phyloP scores from a whole-genome alignment of 306 rosid species.

The Crataegus laevigata region DNA sequence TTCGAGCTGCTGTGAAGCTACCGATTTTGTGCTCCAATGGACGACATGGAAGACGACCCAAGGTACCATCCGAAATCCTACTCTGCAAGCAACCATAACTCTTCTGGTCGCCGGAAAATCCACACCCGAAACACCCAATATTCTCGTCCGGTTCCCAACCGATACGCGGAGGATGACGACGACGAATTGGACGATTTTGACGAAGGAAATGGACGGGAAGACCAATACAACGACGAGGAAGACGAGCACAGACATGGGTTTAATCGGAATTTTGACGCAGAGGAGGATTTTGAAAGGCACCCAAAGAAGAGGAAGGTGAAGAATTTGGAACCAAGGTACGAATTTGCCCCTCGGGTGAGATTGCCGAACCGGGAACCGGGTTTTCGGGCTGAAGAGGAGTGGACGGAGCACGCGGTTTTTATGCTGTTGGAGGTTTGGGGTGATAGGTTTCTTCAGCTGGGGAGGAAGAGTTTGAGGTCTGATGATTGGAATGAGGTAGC shows the following conservation, averaged over 20 bases:
- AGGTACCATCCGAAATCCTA: constrained; percentile 45
- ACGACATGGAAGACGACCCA: constrained; percentile 48
- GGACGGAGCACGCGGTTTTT: constrained; percentile 58
- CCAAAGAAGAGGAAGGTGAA: constrained; percentile 51
- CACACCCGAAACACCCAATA: constrained; percentile 29
- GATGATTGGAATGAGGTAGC: constrained; percentile 74
- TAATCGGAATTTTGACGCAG: constrained; percentile 14
- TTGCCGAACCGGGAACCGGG: constrained; percentile 5
- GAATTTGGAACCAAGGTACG: constrained; percentile 36
- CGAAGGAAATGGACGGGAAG: constrained; percentile 16
- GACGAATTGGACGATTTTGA: constrained; percentile 16
- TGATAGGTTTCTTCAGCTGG: constrained; percentile 58
- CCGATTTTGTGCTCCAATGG: constrained; percentile 19
- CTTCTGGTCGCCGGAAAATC: constrained; percentile 35
- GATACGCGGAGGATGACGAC: constrained; percentile 32
- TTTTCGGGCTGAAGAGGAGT: constrained; percentile 25
- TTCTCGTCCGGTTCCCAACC: constrained; percentile 22
- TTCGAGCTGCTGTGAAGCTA: neutral
- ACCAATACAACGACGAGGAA: constrained; percentile 7
- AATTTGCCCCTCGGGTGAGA: constrained; percentile 37
- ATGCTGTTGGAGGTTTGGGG: constrained; percentile 79
- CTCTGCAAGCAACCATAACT: constrained; percentile 23
- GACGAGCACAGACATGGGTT: constrained; percentile 15
- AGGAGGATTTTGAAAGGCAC: constrained; percentile 30
- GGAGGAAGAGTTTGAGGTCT: constrained; percentile 74